phyloP scores from a whole-genome alignment of 352 stramenopile species.

The Phytophthora quininea region DNA sequence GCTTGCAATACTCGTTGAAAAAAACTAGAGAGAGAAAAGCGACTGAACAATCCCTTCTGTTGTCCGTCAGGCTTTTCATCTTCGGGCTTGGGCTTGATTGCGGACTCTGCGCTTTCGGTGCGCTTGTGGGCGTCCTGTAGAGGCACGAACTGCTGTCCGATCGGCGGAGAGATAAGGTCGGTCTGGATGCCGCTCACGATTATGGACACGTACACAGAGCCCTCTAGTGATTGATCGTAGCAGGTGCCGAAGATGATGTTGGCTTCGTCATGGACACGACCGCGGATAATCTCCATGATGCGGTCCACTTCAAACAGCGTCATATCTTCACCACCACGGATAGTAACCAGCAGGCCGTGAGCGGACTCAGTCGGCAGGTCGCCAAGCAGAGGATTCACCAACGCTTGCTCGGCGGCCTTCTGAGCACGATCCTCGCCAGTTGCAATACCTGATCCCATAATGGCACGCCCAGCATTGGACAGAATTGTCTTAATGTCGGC shows the following conservation, averaged over 20 bases:
- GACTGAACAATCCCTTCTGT: slow-evolving; percentile 65
- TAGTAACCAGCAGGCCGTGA: slow-evolving; percentile 95
- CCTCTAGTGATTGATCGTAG: slow-evolving; percentile 83
- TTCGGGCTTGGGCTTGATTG: slow-evolving; percentile 14
- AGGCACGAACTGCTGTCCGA: slow-evolving; percentile 55
- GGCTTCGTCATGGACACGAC: slow-evolving; percentile 75
- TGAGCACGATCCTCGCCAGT: slow-evolving; percentile 79
- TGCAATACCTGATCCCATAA: slow-evolving; percentile 94
- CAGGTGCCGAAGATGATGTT: slow-evolving; percentile 92
- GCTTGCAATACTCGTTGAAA: slow-evolving; percentile 25
- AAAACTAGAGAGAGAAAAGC: slow-evolving; percentile 72
- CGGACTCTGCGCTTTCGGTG: slow-evolving; percentile 24
- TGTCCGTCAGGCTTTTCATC: slow-evolving; percentile 30
- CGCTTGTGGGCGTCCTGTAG: slow-evolving; percentile 43
- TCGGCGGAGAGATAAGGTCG: slow-evolving; percentile 80
- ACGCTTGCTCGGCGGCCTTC: slow-evolving; percentile 93
- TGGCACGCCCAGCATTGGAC: slow-evolving; percentile 92
- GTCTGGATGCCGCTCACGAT: slow-evolving; percentile 90
- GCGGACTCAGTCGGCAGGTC: slow-evolving; percentile 94
- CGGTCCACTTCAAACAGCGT: slow-evolving; percentile 92
- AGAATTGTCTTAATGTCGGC: slow-evolving; percentile 97
- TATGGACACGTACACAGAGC: slow-evolving; percentile 87
- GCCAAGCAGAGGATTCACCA: slow-evolving; percentile 94
- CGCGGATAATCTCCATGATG: slow-evolving; percentile 90
- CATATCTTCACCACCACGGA: slow-evolving; percentile 93